These are phyloP conservation scores for Claviceps fusiformis DNA, from an alignment of 2,329 filamentous ascomycete species.

Conservation along the genomic window DNA sequence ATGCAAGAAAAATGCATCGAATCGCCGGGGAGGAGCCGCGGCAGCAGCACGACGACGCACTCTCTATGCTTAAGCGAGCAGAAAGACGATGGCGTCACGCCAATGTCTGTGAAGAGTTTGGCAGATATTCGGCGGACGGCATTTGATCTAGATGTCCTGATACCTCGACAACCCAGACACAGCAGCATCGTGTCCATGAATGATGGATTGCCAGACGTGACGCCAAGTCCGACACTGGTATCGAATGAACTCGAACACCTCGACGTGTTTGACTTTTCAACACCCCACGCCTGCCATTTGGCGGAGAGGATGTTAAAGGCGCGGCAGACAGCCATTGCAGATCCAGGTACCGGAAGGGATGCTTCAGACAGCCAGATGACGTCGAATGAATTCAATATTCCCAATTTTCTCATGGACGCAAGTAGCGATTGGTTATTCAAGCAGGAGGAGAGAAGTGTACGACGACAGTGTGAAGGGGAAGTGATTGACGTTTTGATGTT, in stretches of 20 bases:
- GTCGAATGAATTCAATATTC: slow-evolving; percentile 60
- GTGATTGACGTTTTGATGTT: too few relatives aligned
- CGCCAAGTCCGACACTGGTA: slow-evolving; percentile 54
- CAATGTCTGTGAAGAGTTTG: slow-evolving; percentile 72
- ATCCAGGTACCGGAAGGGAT: slow-evolving; percentile 12
- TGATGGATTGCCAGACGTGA: slow-evolving; percentile 33
- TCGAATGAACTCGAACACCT: slow-evolving; percentile 80
- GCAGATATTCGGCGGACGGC: slow-evolving; percentile 86
- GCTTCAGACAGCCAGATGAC: slow-evolving; percentile 12
- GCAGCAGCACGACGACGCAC: too few relatives aligned
- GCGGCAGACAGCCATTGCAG: slow-evolving; percentile 2
- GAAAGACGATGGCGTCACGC: slow-evolving; percentile 60
- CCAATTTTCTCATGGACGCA: slow-evolving; percentile 56
- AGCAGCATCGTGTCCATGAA: slow-evolving; percentile 22
- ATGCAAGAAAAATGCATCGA: too few relatives aligned
- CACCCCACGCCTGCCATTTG: slow-evolving; percentile 56
- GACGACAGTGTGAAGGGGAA: slow-evolving; percentile 4
- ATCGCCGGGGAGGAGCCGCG: too few relatives aligned
- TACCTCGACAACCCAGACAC: slow-evolving; percentile 61
- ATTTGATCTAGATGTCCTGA: slow-evolving; percentile 81
- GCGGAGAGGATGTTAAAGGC: slow-evolving; percentile 20
- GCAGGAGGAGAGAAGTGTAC: slow-evolving; percentile 24
- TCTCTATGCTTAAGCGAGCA: slow-evolving; percentile 30
- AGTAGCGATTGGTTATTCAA: slow-evolving; percentile 65
- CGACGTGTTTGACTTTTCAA: slow-evolving; percentile 96